Base-by-base conservation (phyloP, 2,329 filamentous ascomycete species). In the Teratosphaeriaceae sp. region DNA sequence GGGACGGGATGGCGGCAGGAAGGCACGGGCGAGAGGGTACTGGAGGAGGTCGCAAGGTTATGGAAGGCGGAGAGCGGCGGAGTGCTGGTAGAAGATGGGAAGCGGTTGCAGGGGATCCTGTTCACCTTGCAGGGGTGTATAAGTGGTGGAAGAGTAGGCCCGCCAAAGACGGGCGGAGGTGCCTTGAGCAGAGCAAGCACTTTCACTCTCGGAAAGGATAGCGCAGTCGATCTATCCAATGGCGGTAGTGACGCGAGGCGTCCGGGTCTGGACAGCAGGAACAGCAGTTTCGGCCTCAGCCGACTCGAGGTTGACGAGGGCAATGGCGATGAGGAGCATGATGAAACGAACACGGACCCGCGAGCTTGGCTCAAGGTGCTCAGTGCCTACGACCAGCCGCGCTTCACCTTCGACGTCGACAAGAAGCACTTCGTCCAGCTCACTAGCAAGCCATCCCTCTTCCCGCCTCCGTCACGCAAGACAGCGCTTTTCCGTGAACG, bases 1-100 rank as follows among this genome's bases (percentile, higher is more conserved):
- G 92, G 92, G 24, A 89, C 89, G 44, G 88, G 82, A 81, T 98
- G 92, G 92, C 80, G 90, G 56, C 89, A 97, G 68, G 88, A 94
- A 62, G 90, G 94, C 0, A 72, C 96, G 23, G 92, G 89, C 2
- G 94, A 98, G 65, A 84, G 83, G 52, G 87, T 96, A 11, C 69
- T 98, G 26, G 92, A 98, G 57, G 92, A 97, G 65, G 80, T 89
- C 6, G 89, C 92, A 1, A 84, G 85, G 63, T 78, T 79, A 53
- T 98, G 92, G 94, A 97, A 96, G 70, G 86, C 83, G 53, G 76
- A 84, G 46, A 88, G 86, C 60, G 88, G 88, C 1, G 86, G 86
- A 18, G 85, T 95, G 42, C 94, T 98, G 51, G 85, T 98, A 2
- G 88, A 96, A 41, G 90, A 90, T 20, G 65, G 61, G 6, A 79